Evolutionary conservation across 352 stramenopile genomes (phyloP), one percentile per base, ranked within the genome.

Genomic region (Globisporangium nagaii): DNA sequence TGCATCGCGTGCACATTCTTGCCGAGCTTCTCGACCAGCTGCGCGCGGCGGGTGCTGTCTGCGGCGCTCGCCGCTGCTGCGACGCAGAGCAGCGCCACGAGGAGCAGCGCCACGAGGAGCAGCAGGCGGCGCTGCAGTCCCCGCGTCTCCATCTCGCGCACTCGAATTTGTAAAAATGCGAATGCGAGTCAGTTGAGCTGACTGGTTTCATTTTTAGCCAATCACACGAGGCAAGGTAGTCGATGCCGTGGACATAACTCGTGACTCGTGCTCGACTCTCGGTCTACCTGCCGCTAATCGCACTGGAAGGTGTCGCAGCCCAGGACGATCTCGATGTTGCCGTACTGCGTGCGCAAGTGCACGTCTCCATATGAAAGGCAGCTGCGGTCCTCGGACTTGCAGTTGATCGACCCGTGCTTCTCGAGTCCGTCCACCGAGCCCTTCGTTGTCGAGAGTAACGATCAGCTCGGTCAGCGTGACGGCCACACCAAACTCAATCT

Each of bases 281-380:
- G 12, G 5, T 34, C 24, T 34, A 24, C 8, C n/a, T 50, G 22
- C 25, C 8, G 41, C 35, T 72, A 85, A 24, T 49, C 59, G 61
- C 78, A 88, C 46, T 81, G 77, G 48, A 69, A 86, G 3, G 73
- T 76, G 56, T 88, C 66, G 53, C 81, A 91, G 13, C 81, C 81
- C 0, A 91, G 61, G 12, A 88, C 59, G 56, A 91, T 62, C 37
- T 91, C 72, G 32, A 89, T 74, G 45, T 87, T 63, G 32, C 81
- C 81, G 20, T 87, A 61, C 11, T 70, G 73, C 32, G 78, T 77
- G 41, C 66, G 71, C 40, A 91, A 46, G 36, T 91, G 76, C 41
- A 91, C 41, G 52, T 79, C 78, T 2, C 78, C 79, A 58, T 75
- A 84, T 13, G 73, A 85, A 20, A 89, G 58, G 20, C 81, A 91